Evolutionary conservation across 108 stramenopile genomes (phyloP), one percentile per base, ranked within the genome.

Genomic region (Nannochloropsis gaditana): DNA sequence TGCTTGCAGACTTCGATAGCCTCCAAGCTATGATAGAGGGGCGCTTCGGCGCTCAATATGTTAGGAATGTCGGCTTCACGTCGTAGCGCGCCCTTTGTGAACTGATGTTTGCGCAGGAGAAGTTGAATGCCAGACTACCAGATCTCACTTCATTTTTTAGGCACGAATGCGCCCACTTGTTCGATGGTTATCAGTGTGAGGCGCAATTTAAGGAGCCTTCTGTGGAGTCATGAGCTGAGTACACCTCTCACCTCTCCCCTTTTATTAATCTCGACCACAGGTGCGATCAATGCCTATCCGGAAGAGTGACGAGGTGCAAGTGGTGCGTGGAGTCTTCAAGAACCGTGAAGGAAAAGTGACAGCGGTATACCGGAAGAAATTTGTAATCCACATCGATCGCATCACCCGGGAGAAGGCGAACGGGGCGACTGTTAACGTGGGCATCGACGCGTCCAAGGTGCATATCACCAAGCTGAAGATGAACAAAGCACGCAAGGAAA

Each of bases 391-490:
- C 91, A 93, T 99, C 44, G 99, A 98, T 88, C 93, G 97, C 82
- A 92, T 97, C 87, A 95, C 95, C n/a, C 92, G 96, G 59, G 96
- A 97, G 84, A 99, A 99, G 95, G 94, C 93, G 79, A 97, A 97
- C 89, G 89, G 96, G 79, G 92, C 95, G 82, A 89, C 92, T 6
- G 95, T 97, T 43, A 92, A 93, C 43, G 95, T 98, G 43, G 97
- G 97, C 79, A 96, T 99, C 83, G 95, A 95, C 86, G 94, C 98
- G 42, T 96, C 95, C 79, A 94, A 95, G 89, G 89, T 97, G 79
- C 92, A 93, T 83, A 99, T 99, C 90, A 99, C 97, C 85, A 98
- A 98, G 91, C 91, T 99, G 84, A 97, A 99, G 93, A 92, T 98
- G 93, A 96, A 99, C 93, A 98, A 97, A 95, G 97, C 96, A 88